Percentiles rank a stretch among this genome's conserved stretches.
Conservation (phyloP, 768 basidiomycete genomes). For the Favolaschia claudopus region DNA sequence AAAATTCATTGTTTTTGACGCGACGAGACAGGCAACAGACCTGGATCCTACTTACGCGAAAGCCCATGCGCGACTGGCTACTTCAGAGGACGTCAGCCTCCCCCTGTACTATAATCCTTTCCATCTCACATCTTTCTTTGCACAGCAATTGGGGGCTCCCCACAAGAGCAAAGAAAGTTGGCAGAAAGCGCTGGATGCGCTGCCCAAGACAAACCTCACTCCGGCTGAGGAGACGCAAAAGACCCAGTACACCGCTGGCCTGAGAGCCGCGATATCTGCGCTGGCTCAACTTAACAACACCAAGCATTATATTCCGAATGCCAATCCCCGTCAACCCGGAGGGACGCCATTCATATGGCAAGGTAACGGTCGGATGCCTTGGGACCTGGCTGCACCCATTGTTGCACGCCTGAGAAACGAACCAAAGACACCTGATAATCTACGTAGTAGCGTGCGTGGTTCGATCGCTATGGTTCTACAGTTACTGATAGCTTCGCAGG, state of each 20-base stretch:
- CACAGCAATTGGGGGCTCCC: slow-evolving; percentile 11
- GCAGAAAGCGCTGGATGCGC: slow-evolving; percentile 20
- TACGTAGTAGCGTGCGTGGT: slow-evolving; percentile 11
- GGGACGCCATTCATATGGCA: not conserved
- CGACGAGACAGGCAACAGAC: slow-evolving; percentile 25
- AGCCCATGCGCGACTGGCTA: slow-evolving; percentile 23
- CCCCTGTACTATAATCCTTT: no score
- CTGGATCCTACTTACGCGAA: slow-evolving; percentile 33
- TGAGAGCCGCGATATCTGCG: slow-evolving; percentile 7
- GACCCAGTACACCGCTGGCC: slow-evolving; percentile 21
- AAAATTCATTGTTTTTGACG: not conserved
- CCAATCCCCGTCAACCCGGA: not conserved
- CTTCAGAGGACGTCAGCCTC: slow-evolving; percentile 25
- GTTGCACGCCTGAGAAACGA: slow-evolving; percentile 9
- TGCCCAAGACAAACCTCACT: slow-evolving; percentile 15
- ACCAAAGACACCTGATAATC: slow-evolving; percentile 3
- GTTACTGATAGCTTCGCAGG: slow-evolving; percentile 12
- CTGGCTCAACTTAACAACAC: not conserved
- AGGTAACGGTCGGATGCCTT: slow-evolving; percentile 22
- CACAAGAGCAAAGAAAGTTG: slow-evolving; percentile 12
- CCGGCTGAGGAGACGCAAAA: slow-evolving; percentile 17
- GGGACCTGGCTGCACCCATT: slow-evolving; percentile 23
- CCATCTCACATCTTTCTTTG: not conserved
- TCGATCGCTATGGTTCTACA: not conserved
- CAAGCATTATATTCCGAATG: no score